Percentiles rank a stretch among this genome's conserved stretches.
These are phyloP conservation scores for Vigna radiata DNA, from an alignment of 306 rosid genomes.

Conservation along the genomic window DNA sequence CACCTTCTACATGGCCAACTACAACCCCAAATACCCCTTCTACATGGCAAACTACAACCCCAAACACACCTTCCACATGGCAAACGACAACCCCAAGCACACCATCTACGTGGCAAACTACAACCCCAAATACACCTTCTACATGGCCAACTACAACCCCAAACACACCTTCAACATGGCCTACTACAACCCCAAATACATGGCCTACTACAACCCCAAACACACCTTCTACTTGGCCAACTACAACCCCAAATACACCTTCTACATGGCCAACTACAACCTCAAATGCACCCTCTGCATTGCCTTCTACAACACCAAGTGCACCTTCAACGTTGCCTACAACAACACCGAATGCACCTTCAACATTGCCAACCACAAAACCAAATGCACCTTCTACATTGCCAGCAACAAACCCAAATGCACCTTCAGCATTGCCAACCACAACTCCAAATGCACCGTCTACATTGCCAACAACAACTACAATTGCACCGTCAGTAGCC, in stretches of 20 bases:
- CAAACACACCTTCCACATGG: not conserved
- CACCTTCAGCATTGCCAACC: not conserved
- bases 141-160: not conserved
- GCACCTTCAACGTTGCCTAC: slow-evolving; percentile 47
- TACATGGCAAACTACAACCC: not conserved
- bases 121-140: not conserved
- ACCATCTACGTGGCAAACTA: not conserved
- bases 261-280: not conserved
- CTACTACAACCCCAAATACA: not conserved
- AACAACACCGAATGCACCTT: slow-evolving; percentile 18
- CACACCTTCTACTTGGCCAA: not conserved
- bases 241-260: not conserved
- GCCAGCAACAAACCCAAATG: not conserved
- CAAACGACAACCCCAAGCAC: not conserved
- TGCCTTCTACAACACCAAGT: not conserved
- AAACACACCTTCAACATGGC: not conserved
- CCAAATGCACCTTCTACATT: not conserved
- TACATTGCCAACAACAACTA: not conserved
- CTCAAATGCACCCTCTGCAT: slow-evolving; percentile 32
- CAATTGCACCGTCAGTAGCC: slow-evolving; percentile 9
- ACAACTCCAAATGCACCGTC: not conserved
- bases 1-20: not conserved
- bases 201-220: not conserved
- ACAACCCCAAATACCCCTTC: slow-evolving; percentile 30
- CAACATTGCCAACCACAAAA: slow-evolving; percentile 45